phyloP scores from a whole-genome alignment of 805 yeast species.

The Yamadazyma takamatsuzukensis region DNA sequence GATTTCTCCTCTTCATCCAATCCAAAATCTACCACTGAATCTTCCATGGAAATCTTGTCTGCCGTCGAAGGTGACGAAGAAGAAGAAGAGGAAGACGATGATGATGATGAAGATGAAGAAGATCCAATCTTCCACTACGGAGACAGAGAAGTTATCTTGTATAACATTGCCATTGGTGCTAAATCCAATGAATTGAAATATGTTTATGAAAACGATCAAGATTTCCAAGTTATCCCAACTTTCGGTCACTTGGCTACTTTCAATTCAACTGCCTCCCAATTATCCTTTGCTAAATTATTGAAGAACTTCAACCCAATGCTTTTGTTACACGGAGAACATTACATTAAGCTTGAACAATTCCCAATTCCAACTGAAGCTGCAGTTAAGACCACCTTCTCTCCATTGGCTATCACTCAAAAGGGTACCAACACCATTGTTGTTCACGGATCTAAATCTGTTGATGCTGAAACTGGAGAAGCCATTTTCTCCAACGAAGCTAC shows the following conservation, averaged over 20 bases:
- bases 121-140: slow-evolving; percentile 54
- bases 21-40: slow-evolving; percentile 65
- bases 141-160: slow-evolving; percentile 71
- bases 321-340: slow-evolving; percentile 94
- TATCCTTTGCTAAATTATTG: slow-evolving; percentile 58
- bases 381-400: slow-evolving; percentile 57
- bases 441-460: slow-evolving; percentile 68
- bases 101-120: slow-evolving; percentile 37
- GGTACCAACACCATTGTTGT: slow-evolving; percentile 80
- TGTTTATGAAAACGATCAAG: slow-evolving; percentile 68
- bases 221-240: slow-evolving; percentile 84
- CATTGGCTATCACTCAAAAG: slow-evolving; percentile 78
- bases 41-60: slow-evolving; percentile 73
- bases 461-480: slow-evolving; percentile 62
- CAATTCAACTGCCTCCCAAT: slow-evolving; percentile 53
- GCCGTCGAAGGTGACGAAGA: slow-evolving; percentile 54
- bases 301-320: slow-evolving; percentile 85
- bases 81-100: slow-evolving; percentile 35
- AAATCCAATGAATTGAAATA: slow-evolving; percentile 71
- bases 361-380: slow-evolving; percentile 75
- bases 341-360: slow-evolving; percentile 67
- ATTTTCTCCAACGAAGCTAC: slow-evolving; percentile 81
- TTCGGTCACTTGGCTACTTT: slow-evolving; percentile 88
- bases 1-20: slow-evolving; percentile 57
- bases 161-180: slow-evolving; percentile 90